Conservation (phyloP, 2,329 filamentous ascomycete species). For the Fusarium ambrosium region DNA sequence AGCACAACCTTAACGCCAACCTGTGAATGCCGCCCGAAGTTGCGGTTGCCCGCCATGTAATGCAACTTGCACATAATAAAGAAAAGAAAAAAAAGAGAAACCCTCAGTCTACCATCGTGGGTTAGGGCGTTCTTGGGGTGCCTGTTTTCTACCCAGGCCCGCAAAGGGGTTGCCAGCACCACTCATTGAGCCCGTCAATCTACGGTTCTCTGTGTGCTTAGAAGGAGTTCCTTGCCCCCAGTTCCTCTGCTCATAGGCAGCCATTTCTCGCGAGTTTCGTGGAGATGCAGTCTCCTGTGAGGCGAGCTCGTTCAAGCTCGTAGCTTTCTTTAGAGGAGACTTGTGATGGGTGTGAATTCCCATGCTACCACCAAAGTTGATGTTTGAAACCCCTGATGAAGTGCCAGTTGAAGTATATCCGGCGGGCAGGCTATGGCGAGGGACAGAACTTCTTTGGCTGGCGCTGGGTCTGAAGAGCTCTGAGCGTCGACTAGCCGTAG, state of each 20-base stretch:
- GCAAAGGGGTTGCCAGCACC: slow-evolving; percentile 56
- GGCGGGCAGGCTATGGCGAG: slow-evolving; percentile 54
- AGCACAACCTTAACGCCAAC: slow-evolving; percentile 31
- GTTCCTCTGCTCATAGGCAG: slow-evolving; percentile 66
- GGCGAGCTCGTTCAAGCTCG: slow-evolving; percentile 71
- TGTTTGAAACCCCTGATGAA: slow-evolving; percentile 43
- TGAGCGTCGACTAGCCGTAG: slow-evolving; percentile 47
- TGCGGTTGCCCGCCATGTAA: neutral
- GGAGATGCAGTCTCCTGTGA: slow-evolving; percentile 60
- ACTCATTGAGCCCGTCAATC: slow-evolving; percentile 42
- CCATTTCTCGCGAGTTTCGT: slow-evolving; percentile 73
- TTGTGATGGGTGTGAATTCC: slow-evolving; percentile 84
- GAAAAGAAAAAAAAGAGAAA: slow-evolving; percentile 9
- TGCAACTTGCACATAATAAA: slow-evolving; percentile 4
- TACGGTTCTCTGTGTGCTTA: slow-evolving; percentile 53
- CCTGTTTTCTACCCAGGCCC: slow-evolving; percentile 52
- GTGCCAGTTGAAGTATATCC: slow-evolving; percentile 49
- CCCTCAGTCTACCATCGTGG: slow-evolving; percentile 45
- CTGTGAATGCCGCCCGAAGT: slow-evolving; percentile 5
- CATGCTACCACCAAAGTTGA: slow-evolving; percentile 76
- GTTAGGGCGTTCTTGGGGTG: slow-evolving; percentile 60
- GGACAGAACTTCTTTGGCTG: slow-evolving; percentile 47
- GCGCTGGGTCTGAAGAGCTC: slow-evolving; percentile 53
- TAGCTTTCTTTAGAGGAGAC: slow-evolving; percentile 85
- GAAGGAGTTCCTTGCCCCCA: slow-evolving; percentile 57